phyloP scores from a whole-genome alignment of 768 basidiomycete species.

The Pleurotus djamor region DNA sequence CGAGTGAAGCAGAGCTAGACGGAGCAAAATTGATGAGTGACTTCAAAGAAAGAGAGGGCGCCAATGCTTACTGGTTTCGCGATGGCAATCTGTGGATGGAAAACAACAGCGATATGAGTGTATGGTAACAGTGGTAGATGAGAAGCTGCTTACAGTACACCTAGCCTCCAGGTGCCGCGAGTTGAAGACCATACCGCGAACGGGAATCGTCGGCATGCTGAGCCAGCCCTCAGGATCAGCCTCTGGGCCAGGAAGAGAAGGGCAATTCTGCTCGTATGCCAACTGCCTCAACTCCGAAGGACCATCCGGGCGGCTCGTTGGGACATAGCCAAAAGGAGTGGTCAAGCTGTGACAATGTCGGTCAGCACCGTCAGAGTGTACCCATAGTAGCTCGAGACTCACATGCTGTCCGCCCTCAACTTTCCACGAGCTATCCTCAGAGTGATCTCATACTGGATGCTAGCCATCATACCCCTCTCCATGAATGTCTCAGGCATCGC shows the following conservation, averaged over 20 bases:
- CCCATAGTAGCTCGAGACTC: conserved; percentile 17
- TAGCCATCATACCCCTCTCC: conserved; percentile 45
- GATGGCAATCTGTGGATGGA: conserved; percentile 34
- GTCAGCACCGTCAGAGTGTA: background rate
- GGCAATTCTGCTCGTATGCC: conserved; percentile 42
- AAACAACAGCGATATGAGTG: conserved; percentile 2
- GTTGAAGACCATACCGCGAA: conserved; percentile 38
- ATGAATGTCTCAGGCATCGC: conserved; percentile 52
- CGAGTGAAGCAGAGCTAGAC: conserved; percentile 31
- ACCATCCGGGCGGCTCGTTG: conserved; percentile 39
- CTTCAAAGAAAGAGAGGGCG: background rate
- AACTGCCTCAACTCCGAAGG: conserved; percentile 46
- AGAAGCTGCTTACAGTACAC: conserved; percentile 32
- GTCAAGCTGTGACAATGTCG: conserved; percentile 28
- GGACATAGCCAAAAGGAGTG: conserved; percentile 53
- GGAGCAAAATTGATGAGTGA: background rate
- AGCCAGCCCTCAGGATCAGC: conserved; percentile 56
- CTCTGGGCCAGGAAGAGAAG: conserved; percentile 36
- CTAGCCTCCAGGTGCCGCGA: conserved; percentile 34
- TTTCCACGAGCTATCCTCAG: conserved; percentile 44
- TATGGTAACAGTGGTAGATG: background rate
- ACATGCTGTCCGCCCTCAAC: conserved; percentile 47
- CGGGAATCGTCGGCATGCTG: conserved; percentile 33
- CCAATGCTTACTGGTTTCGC: conserved; percentile 40
- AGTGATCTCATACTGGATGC: conserved; percentile 49